Percentiles rank a stretch among this genome's conserved stretches.
These are phyloP conservation scores for Aspergillus sp. DNA, from an alignment of 2,329 filamentous ascomycete genomes.

Conservation along the genomic window DNA sequence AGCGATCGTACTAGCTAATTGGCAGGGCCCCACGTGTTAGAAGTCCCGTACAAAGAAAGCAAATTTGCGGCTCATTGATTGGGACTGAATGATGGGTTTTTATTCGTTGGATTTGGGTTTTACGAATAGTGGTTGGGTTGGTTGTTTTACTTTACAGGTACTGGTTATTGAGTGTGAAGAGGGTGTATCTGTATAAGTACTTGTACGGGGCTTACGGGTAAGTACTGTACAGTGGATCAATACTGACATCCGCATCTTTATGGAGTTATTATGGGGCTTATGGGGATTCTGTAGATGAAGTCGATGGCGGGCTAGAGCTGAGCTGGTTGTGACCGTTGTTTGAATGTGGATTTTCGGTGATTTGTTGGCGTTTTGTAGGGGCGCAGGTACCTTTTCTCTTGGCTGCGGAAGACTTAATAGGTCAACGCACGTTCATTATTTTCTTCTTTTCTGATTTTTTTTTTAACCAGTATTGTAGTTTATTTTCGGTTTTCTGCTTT, in stretches of 20 bases:
- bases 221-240: neutral
- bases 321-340: neutral
- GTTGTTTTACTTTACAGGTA: neutral
- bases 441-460: too few species aligned
- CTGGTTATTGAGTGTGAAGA: neutral
- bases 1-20: too few species aligned
- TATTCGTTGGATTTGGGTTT: too few species aligned
- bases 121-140: too few species aligned
- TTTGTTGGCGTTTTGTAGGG: neutral
- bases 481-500: too few species aligned
- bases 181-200: neutral
- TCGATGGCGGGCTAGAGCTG: neutral
- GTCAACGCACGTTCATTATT: too few species aligned
- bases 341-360: neutral
- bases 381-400: neutral
- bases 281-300: neutral
- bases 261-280: neutral
- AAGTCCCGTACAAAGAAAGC: too few species aligned
- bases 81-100: too few species aligned
- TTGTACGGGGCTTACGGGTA: neutral
- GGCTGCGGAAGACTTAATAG: neutral
- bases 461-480: too few species aligned
- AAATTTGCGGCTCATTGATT: too few species aligned
- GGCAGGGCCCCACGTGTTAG: too few species aligned
- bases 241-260: neutral